Conservation (phyloP, 257 asterid species). For the Gentiana dahurica region DNA sequence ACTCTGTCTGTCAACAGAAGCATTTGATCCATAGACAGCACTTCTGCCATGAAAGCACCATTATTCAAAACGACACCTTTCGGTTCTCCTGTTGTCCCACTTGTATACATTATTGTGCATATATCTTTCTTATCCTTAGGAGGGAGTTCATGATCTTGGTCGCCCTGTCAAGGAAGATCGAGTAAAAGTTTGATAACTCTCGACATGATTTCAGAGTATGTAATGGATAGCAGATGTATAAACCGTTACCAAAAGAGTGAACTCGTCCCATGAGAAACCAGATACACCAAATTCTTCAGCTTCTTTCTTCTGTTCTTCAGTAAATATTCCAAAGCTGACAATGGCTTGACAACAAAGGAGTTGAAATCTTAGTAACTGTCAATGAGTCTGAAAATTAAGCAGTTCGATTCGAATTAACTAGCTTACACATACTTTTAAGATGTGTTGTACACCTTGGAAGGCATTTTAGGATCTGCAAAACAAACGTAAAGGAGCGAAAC, state of each 20-base stretch:
- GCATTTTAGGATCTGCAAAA: constrained; percentile 69
- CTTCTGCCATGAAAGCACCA: constrained; percentile 74
- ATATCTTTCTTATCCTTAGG: constrained; percentile 41
- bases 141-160: constrained; percentile 45
- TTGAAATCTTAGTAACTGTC: constrained; percentile 10
- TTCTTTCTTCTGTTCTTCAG: constrained; percentile 49
- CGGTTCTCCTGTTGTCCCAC: constrained; percentile 98
- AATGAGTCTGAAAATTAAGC: constrained; percentile 1
- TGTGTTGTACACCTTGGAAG: constrained; percentile 49
- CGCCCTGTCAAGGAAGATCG: constrained; percentile 35
- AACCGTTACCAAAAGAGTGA: constrained; percentile 40
- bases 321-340: constrained; percentile 62
- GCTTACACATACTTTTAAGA: constrained; percentile 55
- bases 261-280: constrained; percentile 88
- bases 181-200: background rate
- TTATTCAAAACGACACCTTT: constrained; percentile 76
- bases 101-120: constrained; percentile 90
- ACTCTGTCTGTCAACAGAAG: constrained; percentile 50
- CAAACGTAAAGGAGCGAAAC: background rate
- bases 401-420: background rate
- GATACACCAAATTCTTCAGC: constrained; percentile 61
- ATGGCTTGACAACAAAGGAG: constrained; percentile 44
- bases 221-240: background rate
- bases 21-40: constrained; percentile 65
- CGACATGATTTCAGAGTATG: background rate